Conservation (phyloP, 352 stramenopile genomes). For the Phytophthora nicotianae region DNA sequence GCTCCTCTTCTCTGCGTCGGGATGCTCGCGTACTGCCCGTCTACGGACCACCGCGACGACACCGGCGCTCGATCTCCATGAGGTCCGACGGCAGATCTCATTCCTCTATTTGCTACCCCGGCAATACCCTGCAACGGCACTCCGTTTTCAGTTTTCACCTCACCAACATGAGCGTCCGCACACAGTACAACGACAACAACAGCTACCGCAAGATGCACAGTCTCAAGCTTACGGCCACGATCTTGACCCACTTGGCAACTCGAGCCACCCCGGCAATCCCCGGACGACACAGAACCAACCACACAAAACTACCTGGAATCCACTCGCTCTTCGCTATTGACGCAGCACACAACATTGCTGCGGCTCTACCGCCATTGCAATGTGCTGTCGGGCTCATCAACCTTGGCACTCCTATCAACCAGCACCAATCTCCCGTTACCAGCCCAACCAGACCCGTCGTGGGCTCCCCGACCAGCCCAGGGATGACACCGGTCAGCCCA, state of each 20-base stretch:
- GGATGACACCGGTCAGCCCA: constrained; percentile 28
- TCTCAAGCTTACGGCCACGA: constrained; percentile 35
- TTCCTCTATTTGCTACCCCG: constrained; percentile 38
- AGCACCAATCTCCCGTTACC: constrained; percentile 12
- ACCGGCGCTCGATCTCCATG: not conserved
- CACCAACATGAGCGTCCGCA: constrained; percentile 25
- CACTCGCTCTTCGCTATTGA: constrained; percentile 25
- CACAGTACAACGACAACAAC: constrained; percentile 23
- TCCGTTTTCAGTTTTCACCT: not conserved
- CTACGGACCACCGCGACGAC: constrained; percentile 26
- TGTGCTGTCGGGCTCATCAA: constrained; percentile 24
- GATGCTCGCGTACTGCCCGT: constrained; percentile 27
- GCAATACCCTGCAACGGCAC: constrained; percentile 30
- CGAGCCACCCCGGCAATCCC: constrained; percentile 25
- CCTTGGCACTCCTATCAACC: constrained; percentile 7
- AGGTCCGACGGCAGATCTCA: constrained; percentile 31
- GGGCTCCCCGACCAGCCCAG: constrained; percentile 40
- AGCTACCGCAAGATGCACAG: constrained; percentile 25
- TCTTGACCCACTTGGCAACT: constrained; percentile 32
- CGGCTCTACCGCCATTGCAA: constrained; percentile 30
- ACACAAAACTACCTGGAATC: constrained; percentile 24
- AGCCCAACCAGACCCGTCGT: constrained; percentile 31
- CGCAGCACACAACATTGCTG: not conserved
- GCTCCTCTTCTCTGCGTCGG: constrained; percentile 21
- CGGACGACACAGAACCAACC: constrained; percentile 18